A percentile compares a stretch with the other conserved stretches of the same genome.
Conservation (phyloP, 176 grass and related monocot species). For the Elymus sibiricus region DNA sequence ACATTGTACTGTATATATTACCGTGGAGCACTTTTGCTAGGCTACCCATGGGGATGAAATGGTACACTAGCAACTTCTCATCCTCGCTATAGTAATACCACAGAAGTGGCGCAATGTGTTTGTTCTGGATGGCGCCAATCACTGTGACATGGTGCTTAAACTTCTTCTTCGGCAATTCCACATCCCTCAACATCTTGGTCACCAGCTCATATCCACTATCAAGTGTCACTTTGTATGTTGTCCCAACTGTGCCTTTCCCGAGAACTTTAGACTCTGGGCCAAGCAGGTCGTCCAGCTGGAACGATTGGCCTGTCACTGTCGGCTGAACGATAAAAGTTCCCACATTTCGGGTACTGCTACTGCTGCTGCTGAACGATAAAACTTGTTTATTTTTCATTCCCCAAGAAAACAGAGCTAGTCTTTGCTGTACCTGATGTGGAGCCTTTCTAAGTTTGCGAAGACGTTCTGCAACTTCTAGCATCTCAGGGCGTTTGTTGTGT, state of each 20-base stretch:
- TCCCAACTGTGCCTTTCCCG: constrained; percentile 50
- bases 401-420: neutral
- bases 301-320: neutral
- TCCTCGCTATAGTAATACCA: constrained; percentile 38
- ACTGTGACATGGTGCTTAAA: constrained; percentile 25
- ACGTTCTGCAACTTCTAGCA: neutral
- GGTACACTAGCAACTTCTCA: constrained; percentile 41
- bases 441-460: neutral
- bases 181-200: constrained; percentile 43
- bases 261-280: constrained; percentile 31
- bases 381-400: neutral
- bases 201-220: constrained; percentile 27
- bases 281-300: constrained; percentile 44
- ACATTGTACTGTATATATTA: neutral
- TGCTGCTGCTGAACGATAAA: neutral
- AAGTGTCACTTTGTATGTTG: constrained; percentile 46
- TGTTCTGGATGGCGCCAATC: constrained; percentile 38
- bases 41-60: constrained; percentile 47
- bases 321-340: neutral
- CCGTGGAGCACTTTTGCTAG: constrained; percentile 46
- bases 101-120: constrained; percentile 38
- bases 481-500: neutral
- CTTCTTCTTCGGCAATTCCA: constrained; percentile 27
- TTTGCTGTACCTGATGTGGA: neutral
- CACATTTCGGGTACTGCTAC: neutral